Evolutionary conservation across 1,139 yeast species (phyloP).

Genomic region (Debaryomyces coudertii): DNA sequence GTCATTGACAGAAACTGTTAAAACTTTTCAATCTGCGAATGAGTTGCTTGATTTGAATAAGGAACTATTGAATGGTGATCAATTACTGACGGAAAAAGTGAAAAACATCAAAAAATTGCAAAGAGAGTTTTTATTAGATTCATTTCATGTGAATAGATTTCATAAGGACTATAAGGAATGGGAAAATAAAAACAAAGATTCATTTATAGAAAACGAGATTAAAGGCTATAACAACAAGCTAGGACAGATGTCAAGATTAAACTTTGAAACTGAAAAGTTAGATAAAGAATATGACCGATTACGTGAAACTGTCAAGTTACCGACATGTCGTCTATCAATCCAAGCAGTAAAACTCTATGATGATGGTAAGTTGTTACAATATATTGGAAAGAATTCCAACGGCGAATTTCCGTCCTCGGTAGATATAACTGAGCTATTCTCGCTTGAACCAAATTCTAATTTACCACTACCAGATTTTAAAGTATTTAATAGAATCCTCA

Average conservation of each 20-base stretch:
- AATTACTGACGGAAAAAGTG: not conserved
- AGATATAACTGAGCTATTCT: constrained; percentile 28
- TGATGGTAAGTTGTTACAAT: constrained; percentile 23
- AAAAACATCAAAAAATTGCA: constrained; percentile 17
- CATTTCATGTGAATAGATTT: constrained; percentile 36
- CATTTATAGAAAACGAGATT: constrained; percentile 30
- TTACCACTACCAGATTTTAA: constrained; percentile 36
- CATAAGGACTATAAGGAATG: constrained; percentile 37
- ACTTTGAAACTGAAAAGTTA: constrained; percentile 28
- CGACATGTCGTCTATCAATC: constrained; percentile 33
- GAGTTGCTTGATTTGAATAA: constrained; percentile 17
- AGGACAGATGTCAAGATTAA: constrained; percentile 35
- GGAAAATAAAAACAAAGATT: constrained; percentile 26
- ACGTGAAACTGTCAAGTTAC: constrained; percentile 29
- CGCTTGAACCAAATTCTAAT: constrained; percentile 28
- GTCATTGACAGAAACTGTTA: constrained; percentile 11
- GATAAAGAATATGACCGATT: constrained; percentile 30
- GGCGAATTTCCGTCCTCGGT: constrained; percentile 23
- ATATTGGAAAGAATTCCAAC: constrained; percentile 17
- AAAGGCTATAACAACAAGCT: constrained; percentile 33
- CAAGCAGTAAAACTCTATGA: constrained; percentile 33
- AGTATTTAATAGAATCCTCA: constrained; percentile 34
- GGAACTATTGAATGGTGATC: constrained; percentile 10
- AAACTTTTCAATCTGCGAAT: constrained; percentile 20
- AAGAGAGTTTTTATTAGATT: constrained; percentile 35